These are phyloP conservation scores for Microdochium nivale DNA, from an alignment of 2,329 filamentous ascomycete genomes.

Conservation along the genomic window DNA sequence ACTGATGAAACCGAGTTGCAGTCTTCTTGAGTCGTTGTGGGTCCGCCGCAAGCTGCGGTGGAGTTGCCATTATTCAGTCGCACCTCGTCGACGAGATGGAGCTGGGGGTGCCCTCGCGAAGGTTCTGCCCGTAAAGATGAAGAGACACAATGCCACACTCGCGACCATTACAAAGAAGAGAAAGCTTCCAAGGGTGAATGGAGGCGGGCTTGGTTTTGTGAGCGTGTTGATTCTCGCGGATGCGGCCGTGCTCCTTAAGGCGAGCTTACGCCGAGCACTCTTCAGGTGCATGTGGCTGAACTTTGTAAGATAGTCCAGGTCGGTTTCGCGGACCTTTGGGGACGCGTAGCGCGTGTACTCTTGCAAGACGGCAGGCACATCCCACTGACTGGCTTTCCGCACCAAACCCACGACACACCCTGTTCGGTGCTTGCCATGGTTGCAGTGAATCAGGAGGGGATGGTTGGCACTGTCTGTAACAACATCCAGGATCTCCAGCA, in stretches of 20 bases:
- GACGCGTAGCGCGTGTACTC: conserved; percentile 65
- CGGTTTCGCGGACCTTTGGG: conserved; percentile 51
- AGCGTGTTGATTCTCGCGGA: neutral
- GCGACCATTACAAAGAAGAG: conserved; percentile 26
- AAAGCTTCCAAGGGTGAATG: conserved; percentile 26
- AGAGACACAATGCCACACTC: conserved; percentile 2
- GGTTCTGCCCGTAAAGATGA: conserved; percentile 7
- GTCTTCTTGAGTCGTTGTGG: neutral
- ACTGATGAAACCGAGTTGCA: too few relatives aligned
- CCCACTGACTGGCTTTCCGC: conserved; percentile 64
- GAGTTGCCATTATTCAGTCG: neutral
- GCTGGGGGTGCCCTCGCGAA: conserved; percentile 1
- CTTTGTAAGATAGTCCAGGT: conserved; percentile 47
- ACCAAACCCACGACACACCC: conserved; percentile 80
- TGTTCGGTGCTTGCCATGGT: conserved; percentile 88
- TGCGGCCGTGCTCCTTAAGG: neutral
- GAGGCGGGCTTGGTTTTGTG: conserved; percentile 8
- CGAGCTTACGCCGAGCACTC: conserved; percentile 1
- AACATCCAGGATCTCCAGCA: conserved; percentile 62
- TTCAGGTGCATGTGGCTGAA: conserved; percentile 26
- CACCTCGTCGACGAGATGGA: neutral
- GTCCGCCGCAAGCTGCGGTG: neutral
- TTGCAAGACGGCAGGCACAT: conserved; percentile 49
- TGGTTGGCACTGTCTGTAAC: conserved; percentile 67
- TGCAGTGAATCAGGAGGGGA: conserved; percentile 83